phyloP scores from a whole-genome alignment of 768 basidiomycete genomes.

The Lepiota subincarnata region DNA sequence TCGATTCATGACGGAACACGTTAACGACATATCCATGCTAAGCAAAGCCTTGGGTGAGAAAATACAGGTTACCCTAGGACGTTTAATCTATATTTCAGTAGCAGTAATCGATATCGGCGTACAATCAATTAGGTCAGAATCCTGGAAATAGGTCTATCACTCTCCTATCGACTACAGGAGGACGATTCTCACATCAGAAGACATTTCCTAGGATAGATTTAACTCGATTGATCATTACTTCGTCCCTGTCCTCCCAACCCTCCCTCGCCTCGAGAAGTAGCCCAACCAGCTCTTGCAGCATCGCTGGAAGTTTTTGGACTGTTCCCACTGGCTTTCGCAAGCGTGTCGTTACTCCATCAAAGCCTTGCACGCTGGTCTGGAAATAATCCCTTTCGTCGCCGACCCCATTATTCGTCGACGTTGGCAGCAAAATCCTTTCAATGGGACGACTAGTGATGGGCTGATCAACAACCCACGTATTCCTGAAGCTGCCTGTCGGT shows the following conservation, averaged over 20 bases:
- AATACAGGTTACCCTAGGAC: no score
- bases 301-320: slow-evolving; percentile 24
- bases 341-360: slow-evolving; percentile 24
- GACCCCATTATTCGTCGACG: background rate
- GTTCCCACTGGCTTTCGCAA: slow-evolving; percentile 25
- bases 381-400: slow-evolving; percentile 16
- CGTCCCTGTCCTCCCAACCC: slow-evolving; percentile 19
- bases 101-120: no score
- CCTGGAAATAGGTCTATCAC: no score
- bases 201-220: slow-evolving; percentile 23
- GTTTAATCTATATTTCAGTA: no score
- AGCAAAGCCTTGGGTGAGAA: no score
- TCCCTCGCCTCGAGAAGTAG: slow-evolving; percentile 31
- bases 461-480: slow-evolving; percentile 31
- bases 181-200: slow-evolving; percentile 14
- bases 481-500: slow-evolving; percentile 24
- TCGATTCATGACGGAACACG: no score
- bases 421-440: slow-evolving; percentile 27
- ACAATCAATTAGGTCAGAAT: no score
- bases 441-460: slow-evolving; percentile 29
- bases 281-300: slow-evolving; percentile 28
- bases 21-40: no score
- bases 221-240: slow-evolving; percentile 24
- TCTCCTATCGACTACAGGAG: no score
- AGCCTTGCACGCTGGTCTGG: slow-evolving; percentile 33